A percentile compares a stretch with the other conserved stretches of the same genome.
These are phyloP conservation scores for Suillus brevipes DNA, from an alignment of 768 basidiomycete species.

Conservation along the genomic window DNA sequence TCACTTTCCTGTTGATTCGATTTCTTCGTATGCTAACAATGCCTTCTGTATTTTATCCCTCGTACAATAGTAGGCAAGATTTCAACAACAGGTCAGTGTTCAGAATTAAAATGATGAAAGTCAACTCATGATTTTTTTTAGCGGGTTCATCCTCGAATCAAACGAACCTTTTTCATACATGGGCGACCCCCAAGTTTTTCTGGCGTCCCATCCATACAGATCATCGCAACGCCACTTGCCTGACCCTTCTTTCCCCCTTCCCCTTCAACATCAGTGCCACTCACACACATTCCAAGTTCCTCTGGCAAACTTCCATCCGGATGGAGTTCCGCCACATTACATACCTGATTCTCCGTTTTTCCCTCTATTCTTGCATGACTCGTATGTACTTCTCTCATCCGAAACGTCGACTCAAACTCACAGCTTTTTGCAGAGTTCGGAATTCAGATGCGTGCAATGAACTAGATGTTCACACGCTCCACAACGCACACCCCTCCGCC, in stretches of 20 bases:
- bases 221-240: background rate
- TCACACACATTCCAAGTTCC: background rate
- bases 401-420: background rate
- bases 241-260: background rate
- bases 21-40: background rate
- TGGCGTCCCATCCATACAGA: background rate
- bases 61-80: background rate
- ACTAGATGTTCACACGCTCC: background rate
- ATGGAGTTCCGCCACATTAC: too few species aligned
- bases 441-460: background rate
- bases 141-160: background rate
- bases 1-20: background rate
- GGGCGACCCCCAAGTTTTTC: background rate
- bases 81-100: background rate
- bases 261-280: background rate
- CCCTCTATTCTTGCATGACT: background rate
- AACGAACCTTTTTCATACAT: background rate
- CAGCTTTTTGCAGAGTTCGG: background rate
- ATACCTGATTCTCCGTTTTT: too few species aligned
- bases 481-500: background rate
- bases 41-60: background rate
- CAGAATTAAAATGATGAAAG: background rate
- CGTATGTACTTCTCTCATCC: background rate
- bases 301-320: too few species aligned
- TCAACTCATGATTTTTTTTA: background rate